Conservation (phyloP, 164 flowering plant genomes). For the Taxillus chinensis region DNA sequence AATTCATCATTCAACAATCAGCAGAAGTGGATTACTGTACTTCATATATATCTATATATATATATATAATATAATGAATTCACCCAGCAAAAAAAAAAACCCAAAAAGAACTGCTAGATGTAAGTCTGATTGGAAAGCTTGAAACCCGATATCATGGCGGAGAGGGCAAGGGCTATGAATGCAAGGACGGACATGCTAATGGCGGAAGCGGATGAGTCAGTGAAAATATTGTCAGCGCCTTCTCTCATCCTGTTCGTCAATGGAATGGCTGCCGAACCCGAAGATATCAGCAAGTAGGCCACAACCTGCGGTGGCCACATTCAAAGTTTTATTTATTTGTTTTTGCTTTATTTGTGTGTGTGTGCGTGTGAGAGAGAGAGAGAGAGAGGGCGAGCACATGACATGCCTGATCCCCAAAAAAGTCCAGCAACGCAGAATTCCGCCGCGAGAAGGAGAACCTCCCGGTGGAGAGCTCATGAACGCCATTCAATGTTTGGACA, state of each 20-base stretch:
- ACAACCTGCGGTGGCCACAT: constrained; percentile 23
- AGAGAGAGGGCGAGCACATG: too few species aligned
- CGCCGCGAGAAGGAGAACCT: constrained; percentile 18
- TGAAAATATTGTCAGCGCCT: constrained; percentile 36
- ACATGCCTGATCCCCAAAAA: constrained; percentile 79
- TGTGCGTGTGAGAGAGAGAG: too few species aligned
- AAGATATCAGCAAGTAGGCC: constrained; percentile 49
- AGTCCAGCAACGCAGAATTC: constrained; percentile 28
- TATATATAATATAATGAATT: background rate
- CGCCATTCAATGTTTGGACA: constrained; percentile 34
- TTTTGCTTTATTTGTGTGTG: too few species aligned
- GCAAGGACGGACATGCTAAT: constrained; percentile 61
- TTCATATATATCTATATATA: too few species aligned
- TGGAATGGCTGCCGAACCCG: constrained; percentile 56
- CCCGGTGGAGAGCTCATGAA: constrained; percentile 40
- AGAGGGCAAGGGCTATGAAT: constrained; percentile 36
- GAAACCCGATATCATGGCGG: constrained; percentile 51
- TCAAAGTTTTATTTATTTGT: background rate
- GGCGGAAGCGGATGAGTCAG: constrained; percentile 44
- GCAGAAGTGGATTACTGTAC: too few species aligned
- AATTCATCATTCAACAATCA: too few species aligned
- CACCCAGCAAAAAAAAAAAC: background rate
- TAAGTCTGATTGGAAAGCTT: constrained; percentile 43
- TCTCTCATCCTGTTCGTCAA: constrained; percentile 51
- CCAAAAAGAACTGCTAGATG: constrained; percentile 16